A percentile compares a stretch with the other conserved stretches of the same genome.
phyloP scores from a whole-genome alignment of 495 filamentous ascomycete genomes.

The Penicillium canariense region DNA sequence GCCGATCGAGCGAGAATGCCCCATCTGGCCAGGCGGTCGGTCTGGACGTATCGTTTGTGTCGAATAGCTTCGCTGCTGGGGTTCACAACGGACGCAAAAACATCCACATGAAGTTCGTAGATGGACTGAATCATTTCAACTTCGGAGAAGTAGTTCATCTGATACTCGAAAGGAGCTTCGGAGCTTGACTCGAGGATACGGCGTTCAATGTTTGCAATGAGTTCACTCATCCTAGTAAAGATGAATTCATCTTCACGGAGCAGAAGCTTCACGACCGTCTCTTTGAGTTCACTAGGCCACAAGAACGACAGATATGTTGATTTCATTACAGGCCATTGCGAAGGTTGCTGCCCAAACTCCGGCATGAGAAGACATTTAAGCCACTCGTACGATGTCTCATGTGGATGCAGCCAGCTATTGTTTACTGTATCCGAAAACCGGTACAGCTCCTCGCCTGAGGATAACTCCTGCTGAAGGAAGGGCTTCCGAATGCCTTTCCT shows the following conservation, averaged over 20 bases:
- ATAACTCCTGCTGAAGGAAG: slow-evolving; percentile 49
- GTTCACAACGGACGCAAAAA: slow-evolving; percentile 74
- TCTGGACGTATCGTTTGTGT: slow-evolving; percentile 56
- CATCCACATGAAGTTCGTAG: slow-evolving; percentile 86
- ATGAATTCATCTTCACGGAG: slow-evolving; percentile 67
- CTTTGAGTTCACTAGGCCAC: slow-evolving; percentile 75
- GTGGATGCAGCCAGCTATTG: slow-evolving; percentile 52
- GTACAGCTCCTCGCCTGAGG: slow-evolving; percentile 55
- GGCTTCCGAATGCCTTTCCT: slow-evolving; percentile 58
- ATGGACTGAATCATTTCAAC: slow-evolving; percentile 68
- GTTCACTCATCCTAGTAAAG: slow-evolving; percentile 50
- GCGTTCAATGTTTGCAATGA: slow-evolving; percentile 37
- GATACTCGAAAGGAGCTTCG: slow-evolving; percentile 28
- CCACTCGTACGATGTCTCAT: slow-evolving; percentile 66
- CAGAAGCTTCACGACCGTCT: slow-evolving; percentile 64
- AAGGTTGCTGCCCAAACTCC: slow-evolving; percentile 24
- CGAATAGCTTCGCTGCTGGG: slow-evolving; percentile 67
- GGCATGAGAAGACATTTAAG: slow-evolving; percentile 55
- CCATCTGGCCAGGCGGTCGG: slow-evolving; percentile 75
- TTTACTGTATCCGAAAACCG: slow-evolving; percentile 56
- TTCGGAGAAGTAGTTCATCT: slow-evolving; percentile 23
- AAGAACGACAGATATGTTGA: slow-evolving; percentile 59
- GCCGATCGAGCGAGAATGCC: slow-evolving; percentile 63
- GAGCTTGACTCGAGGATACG: slow-evolving; percentile 28
- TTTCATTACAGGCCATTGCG: slow-evolving; percentile 28